Evolutionary conservation across 2,329 filamentous ascomycete genomes (phyloP), one percentile per base, ranked within the genome.

Genomic region (Neurospora sp.): DNA sequence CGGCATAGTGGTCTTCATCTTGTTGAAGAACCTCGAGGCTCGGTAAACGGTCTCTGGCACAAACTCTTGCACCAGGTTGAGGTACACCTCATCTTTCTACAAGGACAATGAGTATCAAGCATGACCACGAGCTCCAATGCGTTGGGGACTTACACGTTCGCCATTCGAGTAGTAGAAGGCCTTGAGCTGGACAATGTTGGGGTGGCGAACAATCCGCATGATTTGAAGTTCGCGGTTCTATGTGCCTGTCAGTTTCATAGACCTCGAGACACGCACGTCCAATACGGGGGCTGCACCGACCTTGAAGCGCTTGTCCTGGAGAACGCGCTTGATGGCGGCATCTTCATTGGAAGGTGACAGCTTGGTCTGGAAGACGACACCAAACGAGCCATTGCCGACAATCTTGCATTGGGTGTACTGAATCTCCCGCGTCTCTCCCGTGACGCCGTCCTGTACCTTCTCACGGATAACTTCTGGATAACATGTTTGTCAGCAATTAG

Each of bases 281-380:
- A 69, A 62, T 40, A 33, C n/a, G 11, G 11, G 11, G 11, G 41
- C 15, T 23, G 28, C 4, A 70, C 78, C 38, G 79, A 97, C 96
- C 92, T 99, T 99, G 90, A 99, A 99, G 79, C 96, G 90, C 87
- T 99, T 99, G 86, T 99, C 96, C 80, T 99, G 96, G 71, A 99
- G 88, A 71, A 99, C 96, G 77, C 96, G 91, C 87, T 99, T 99
- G 86, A 99, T 99, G 80, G 96, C 96, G 69, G 96, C 96, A 83
- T 99, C 96, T 82, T 99, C 96, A 74, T 95, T 95, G 73, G 92
- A 96, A n/a, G 96, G 96, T 72, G 95, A 95, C 77, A 99, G 88
- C 85, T 98, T 98, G 70, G 96, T 99, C 84, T 99, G 96, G 82
- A 99, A 99, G 74, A 99, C 96, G 67, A 99, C 95, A 74, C 96